phyloP scores from a whole-genome alignment of 23 red algal genomes.

The Gracilaria vermiculophylla region DNA sequence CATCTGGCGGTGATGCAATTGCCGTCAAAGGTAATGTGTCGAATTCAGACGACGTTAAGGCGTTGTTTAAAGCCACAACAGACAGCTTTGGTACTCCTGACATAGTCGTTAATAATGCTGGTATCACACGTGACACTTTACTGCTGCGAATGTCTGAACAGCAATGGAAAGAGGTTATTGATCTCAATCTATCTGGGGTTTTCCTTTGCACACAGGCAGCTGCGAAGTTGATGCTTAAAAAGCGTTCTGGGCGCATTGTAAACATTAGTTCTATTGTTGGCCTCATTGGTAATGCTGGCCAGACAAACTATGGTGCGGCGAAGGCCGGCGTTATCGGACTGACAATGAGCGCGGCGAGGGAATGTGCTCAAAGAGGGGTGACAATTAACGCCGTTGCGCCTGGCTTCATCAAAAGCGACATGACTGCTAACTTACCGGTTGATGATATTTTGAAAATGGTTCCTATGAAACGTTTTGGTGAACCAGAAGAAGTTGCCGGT shows the following conservation, averaged over 20 bases:
- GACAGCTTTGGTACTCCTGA: constrained; percentile 76
- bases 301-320: constrained; percentile 95
- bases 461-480: constrained; percentile 89
- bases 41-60: constrained; percentile 62
- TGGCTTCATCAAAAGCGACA: constrained; percentile 95
- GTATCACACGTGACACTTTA: constrained; percentile 90
- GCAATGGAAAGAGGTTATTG: constrained; percentile 96
- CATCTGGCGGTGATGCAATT: constrained; percentile 73
- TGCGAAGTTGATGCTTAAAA: constrained; percentile 97
- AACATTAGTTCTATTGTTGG: constrained; percentile 97
- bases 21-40: constrained; percentile 85
- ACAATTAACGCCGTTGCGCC: constrained; percentile 95
- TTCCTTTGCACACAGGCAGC: constrained; percentile 93
- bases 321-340: constrained; percentile 96
- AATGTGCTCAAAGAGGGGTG: constrained; percentile 87
- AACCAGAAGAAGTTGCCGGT: constrained; percentile 88
- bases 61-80: constrained; percentile 69
- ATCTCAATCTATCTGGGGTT: constrained; percentile 93
- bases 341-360: constrained; percentile 81
- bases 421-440: constrained; percentile 76
- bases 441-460: constrained; percentile 85
- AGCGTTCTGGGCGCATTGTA: constrained; percentile 87
- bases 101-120: constrained; percentile 95
- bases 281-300: constrained; percentile 91
- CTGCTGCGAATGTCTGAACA: constrained; percentile 81